Base-by-base conservation (phyloP, 2,329 filamentous ascomycete genomes). In the Hyphodiscus sp. region DNA sequence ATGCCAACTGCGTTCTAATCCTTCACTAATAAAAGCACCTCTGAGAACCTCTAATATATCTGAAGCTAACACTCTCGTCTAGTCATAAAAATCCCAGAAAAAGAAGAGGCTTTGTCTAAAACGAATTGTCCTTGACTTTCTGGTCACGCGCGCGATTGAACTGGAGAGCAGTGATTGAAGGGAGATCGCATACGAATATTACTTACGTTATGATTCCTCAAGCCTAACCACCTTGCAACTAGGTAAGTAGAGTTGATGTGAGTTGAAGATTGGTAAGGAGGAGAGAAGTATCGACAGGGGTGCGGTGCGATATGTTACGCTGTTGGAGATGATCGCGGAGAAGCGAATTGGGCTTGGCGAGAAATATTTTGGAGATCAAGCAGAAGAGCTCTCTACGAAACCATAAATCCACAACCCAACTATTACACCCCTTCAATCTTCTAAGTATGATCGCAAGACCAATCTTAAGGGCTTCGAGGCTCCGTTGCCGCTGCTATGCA, bases 401-500 rank as follows among this genome's bases (percentile, higher is more conserved):
- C 5, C 43, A 52, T 20, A 13, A 45, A n/a, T n/a, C 19, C 15
- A 7, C 23, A 45, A 38, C 16, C 33, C 33, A 5, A 38, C 4
- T 6, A 38, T 38, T 50, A 26, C 46, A 10, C 26, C 18, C 18
- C 9, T 19, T 33, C 42, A 53, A 13, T 43, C 20, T 2, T 26
- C 18, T 48, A 11, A 51, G 1, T 15, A 65, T 65, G 61, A 51
- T 57, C 20, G 47, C 60, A 47, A 52, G 62, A 50, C 52, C 55
- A 33, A 41, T 57, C 10, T 30, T 60, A 20, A 54, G 62, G 47
- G 62, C 62, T 46, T 63, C 58, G 23, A 53, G 58, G 57, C 57
- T 63, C 53, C 60, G 56, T 50, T 55, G 45, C 45, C 61, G 62
- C 47, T 63, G 53, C 52, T 65, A 67, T 58, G 58, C 63, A 18